A percentile compares a stretch with the other conserved stretches of the same genome.
Conservation (phyloP, 2,329 filamentous ascomycete genomes). For the Sporothrix luriei region DNA sequence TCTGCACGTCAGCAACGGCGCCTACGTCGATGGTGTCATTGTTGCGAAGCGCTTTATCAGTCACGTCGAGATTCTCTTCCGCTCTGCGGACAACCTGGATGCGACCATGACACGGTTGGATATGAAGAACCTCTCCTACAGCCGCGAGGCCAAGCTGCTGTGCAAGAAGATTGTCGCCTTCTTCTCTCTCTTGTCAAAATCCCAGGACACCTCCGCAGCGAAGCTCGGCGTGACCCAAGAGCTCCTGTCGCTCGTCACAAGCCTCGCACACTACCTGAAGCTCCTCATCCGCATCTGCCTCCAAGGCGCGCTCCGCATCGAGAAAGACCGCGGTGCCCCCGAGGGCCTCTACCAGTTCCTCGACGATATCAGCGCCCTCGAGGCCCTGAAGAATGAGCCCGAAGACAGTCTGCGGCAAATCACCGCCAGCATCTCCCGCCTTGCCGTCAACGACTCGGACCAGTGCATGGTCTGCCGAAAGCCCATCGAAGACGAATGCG, state of each 20-base stretch:
- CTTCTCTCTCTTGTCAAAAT: conserved; percentile 91
- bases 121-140: conserved; percentile 85
- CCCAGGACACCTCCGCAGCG: conserved; percentile 84
- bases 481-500: conserved; percentile 93
- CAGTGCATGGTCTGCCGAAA: conserved; percentile 80
- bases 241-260: conserved; percentile 93
- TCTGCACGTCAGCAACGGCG: conserved; percentile 95
- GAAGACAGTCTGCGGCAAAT: conserved; percentile 62
- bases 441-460: conserved; percentile 78
- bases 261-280: conserved; percentile 95
- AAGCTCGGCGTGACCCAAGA: conserved; percentile 97
- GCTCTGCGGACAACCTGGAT: conserved; percentile 83
- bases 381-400: conserved; percentile 67
- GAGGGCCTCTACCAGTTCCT: conserved; percentile 82
- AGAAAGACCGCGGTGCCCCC: conserved; percentile 75
- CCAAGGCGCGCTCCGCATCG: conserved; percentile 87
- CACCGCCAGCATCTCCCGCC: conserved; percentile 63
- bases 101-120: conserved; percentile 67
- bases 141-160: conserved; percentile 94
- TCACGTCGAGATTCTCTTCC: conserved; percentile 92
- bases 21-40: conserved; percentile 91
- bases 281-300: conserved; percentile 95
- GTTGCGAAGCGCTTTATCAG: conserved; percentile 95
- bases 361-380: conserved; percentile 80
- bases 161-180: conserved; percentile 99